Conservation (phyloP, 2,329 filamentous ascomycete genomes). For the Aspergillus tamarii region DNA sequence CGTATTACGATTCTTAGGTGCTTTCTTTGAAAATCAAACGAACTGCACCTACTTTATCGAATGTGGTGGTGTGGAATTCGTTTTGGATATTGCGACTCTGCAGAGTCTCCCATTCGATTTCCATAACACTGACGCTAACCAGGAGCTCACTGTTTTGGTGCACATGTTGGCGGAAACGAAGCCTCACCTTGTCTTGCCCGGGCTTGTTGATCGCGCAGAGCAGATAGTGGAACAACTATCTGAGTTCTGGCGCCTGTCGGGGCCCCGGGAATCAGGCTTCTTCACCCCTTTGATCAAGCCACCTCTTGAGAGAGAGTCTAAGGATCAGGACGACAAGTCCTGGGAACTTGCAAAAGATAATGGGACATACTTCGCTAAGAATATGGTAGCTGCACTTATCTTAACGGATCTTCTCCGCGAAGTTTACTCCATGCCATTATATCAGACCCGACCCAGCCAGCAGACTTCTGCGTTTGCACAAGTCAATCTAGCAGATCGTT, state of each 20-base stretch:
- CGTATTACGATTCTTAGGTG: slow-evolving; percentile 73
- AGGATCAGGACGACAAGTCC: slow-evolving; percentile 20
- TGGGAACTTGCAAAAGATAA: slow-evolving; percentile 50
- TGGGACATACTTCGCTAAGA: slow-evolving; percentile 79
- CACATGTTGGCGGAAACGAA: slow-evolving; percentile 79
- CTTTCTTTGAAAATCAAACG: slow-evolving; percentile 74
- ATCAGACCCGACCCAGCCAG: slow-evolving; percentile 64
- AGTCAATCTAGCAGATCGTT: slow-evolving; percentile 84
- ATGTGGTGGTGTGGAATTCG: slow-evolving; percentile 76
- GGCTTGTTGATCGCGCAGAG: slow-evolving; percentile 75
- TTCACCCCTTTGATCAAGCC: slow-evolving; percentile 67
- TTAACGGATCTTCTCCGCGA: slow-evolving; percentile 75
- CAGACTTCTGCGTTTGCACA: slow-evolving; percentile 68
- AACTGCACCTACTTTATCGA: slow-evolving; percentile 76
- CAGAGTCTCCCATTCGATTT: slow-evolving; percentile 78
- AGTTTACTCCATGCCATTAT: slow-evolving; percentile 68
- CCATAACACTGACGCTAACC: slow-evolving; percentile 67
- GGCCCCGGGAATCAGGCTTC: slow-evolving; percentile 60
- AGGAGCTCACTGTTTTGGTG: slow-evolving; percentile 73
- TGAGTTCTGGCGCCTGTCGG: slow-evolving; percentile 60
- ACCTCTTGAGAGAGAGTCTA: slow-evolving; percentile 21
- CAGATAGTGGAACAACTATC: slow-evolving; percentile 68
- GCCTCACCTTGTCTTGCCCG: slow-evolving; percentile 78
- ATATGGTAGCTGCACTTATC: slow-evolving; percentile 74
- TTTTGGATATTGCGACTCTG: slow-evolving; percentile 81